Evolutionary conservation across 2,329 filamentous ascomycete species (phyloP).

Genomic region (Aureobasidium sp.): DNA sequence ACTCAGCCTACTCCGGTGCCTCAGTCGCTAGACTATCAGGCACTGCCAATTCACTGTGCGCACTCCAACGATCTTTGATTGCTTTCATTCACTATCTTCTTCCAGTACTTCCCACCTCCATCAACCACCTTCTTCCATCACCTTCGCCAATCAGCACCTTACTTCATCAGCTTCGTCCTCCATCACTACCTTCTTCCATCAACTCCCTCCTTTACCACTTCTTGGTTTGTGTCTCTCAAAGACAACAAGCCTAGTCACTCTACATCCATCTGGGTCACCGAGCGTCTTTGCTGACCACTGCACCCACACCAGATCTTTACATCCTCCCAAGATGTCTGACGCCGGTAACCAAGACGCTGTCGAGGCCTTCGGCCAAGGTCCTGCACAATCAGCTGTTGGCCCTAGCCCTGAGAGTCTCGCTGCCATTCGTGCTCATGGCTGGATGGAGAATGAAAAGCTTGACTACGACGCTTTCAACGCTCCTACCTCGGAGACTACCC

Average conservation of each 20-base stretch:
- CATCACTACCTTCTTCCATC: not conserved
- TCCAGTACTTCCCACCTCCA: not conserved
- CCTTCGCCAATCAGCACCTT: not conserved
- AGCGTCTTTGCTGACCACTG: not conserved
- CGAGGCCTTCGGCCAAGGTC: not conserved
- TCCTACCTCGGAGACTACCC: not conserved
- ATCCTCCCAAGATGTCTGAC: not conserved
- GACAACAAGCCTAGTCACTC: not conserved
- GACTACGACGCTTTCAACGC: constrained; percentile 20
- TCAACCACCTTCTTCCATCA: not conserved
- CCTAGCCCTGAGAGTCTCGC: not conserved
- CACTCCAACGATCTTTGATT: not conserved
- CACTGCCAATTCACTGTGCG: not conserved
- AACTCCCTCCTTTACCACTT: not conserved
- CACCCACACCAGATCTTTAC: not conserved
- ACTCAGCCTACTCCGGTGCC: not conserved
- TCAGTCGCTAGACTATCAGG: not conserved
- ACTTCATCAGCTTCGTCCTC: not conserved
- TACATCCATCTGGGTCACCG: not conserved
- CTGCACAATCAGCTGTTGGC: not conserved
- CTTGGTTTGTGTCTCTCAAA: not conserved
- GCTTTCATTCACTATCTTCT: not conserved
- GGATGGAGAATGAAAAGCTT: constrained; percentile 20
- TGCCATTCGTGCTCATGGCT: constrained; percentile 20
- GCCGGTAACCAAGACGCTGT: not conserved